A percentile compares a stretch with the other conserved stretches of the same genome.
Evolutionary conservation across 495 filamentous ascomycete species (phyloP).

Genomic region (Pyronema domesticum): DNA sequence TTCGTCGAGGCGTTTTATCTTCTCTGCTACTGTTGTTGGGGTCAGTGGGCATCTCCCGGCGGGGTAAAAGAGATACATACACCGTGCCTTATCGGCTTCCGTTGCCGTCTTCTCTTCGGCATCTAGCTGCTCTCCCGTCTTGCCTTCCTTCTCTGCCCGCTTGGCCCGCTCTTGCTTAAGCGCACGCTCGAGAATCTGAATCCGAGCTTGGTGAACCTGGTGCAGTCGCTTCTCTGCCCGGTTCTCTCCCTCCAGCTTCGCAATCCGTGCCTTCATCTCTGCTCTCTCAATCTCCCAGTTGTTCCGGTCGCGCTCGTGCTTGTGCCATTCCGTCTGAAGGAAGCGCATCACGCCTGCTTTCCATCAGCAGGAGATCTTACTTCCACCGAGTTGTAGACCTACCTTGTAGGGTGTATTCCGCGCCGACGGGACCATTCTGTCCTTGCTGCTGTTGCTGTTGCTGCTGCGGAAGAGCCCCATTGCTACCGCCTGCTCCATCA

Average conservation of each 20-base stretch:
- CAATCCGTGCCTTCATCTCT: constrained; percentile 97
- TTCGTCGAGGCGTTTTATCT: constrained; percentile 6
- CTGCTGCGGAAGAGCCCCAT: constrained; percentile 8
- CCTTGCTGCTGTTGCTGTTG: not conserved
- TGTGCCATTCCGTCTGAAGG: constrained; percentile 97
- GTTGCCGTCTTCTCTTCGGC: not conserved
- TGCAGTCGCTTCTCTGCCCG: constrained; percentile 70
- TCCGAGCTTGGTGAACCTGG: constrained; percentile 72
- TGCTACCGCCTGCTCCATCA: constrained; percentile 16
- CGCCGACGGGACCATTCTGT: constrained; percentile 34
- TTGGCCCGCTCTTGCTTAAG: constrained; percentile 47
- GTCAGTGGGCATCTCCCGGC: not conserved
- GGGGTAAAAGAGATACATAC: not conserved
- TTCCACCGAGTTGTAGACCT: constrained; percentile 31
- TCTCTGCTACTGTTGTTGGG: not conserved
- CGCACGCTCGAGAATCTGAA: constrained; percentile 76
- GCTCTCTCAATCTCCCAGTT: constrained; percentile 97
- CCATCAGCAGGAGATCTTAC: not conserved
- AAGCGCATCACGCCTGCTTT: constrained; percentile 96
- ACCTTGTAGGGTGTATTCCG: constrained; percentile 93
- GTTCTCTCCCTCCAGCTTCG: constrained; percentile 77
- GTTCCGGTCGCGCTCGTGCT: constrained; percentile 93
- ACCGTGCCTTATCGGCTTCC: not conserved
- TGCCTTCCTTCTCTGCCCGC: constrained; percentile 28
- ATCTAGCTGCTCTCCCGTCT: constrained; percentile 5